Evolutionary conservation across 768 basidiomycete genomes (phyloP), one percentile per base, ranked within the genome.

Genomic region (Cystoderma amianthinum): DNA sequence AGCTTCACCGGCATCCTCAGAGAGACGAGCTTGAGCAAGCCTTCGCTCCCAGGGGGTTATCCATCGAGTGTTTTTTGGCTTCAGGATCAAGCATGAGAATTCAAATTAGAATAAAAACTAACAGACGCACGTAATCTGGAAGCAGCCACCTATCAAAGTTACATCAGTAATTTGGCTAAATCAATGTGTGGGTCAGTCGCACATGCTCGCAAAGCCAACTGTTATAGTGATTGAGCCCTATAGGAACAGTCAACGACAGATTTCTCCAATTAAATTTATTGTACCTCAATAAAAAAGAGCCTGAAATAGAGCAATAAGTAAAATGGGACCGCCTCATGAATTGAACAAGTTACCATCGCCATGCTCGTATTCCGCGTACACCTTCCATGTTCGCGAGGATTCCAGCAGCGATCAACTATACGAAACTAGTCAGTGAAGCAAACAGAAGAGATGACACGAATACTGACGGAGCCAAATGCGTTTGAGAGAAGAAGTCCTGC

Each of bases 321-420:
- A 39, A 28, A 28, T 28, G 25, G 25, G 20, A 20, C 28, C 16
- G 11, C 9, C 22, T 32, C 5, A 41, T n/a, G 34, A 19, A 18
- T n/a, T 20, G 37, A 19, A 38, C n/a, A 7, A 15, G n/a, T 44
- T 46, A 78, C 80, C 78, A 87, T 65, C 80, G 53, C 85, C 85
- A 87, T 7, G 80, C 82, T 20, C 77, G 55, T 32, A 83, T 78
- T 1, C 83, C 84, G 3, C 73, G 62, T 38, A 67, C 68, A 1
- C 81, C 83, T 45, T 88, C 73, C 83, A 87, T 82, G 32, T 67
- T 70, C 1, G 67, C 62, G 12, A 90, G 67, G 41, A 87, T 82
- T 9, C 81, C 85, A n/a, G 84, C 84, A 12, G 83, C 86, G 51
- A 86, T 74, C 5, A 85, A 55, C 76, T 83, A 44, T 24, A 45